Conservation (phyloP, 164 flowering plant species). For the Tinospora cordifolia region DNA sequence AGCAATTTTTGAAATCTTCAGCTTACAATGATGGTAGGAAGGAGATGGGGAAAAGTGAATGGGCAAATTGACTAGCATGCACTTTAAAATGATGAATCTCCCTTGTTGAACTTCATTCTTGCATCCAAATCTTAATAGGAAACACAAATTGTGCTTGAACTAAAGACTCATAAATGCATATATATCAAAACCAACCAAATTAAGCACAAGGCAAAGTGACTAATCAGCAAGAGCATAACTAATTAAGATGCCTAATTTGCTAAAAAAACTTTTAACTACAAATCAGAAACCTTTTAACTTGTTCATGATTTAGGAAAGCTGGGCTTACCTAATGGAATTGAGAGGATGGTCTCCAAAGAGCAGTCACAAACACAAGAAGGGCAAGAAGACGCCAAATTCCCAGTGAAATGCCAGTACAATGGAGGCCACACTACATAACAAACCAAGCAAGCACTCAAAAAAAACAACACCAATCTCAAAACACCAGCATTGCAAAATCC, state of each 20-base stretch:
- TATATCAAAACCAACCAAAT: too few species aligned
- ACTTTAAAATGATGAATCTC: neutral
- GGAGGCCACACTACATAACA: conserved; percentile 22
- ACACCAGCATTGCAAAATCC: conserved; percentile 14
- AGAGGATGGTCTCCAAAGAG: conserved; percentile 18
- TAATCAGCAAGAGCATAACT: too few species aligned
- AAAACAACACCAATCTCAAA: conserved; percentile 22
- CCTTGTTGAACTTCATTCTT: neutral
- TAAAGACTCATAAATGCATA: too few species aligned
- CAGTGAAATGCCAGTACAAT: conserved; percentile 18
- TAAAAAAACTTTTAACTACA: too few species aligned
- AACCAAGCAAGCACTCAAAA: conserved; percentile 25
- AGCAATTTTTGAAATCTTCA: too few species aligned
- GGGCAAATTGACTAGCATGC: neutral
- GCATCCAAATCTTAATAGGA: neutral
- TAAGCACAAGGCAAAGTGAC: too few species aligned
- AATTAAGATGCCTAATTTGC: too few species aligned
- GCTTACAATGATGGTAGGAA: neutral
- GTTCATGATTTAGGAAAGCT: neutral
- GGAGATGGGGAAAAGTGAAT: neutral
- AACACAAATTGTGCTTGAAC: neutral
- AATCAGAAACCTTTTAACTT: neutral
- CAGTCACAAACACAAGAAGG: conserved; percentile 27
- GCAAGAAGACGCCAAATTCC: conserved; percentile 23
- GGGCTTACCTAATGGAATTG: conserved; percentile 20